Base-by-base conservation (phyloP, 2,329 filamentous ascomycete species). In the Macrophomina phaseolina region DNA sequence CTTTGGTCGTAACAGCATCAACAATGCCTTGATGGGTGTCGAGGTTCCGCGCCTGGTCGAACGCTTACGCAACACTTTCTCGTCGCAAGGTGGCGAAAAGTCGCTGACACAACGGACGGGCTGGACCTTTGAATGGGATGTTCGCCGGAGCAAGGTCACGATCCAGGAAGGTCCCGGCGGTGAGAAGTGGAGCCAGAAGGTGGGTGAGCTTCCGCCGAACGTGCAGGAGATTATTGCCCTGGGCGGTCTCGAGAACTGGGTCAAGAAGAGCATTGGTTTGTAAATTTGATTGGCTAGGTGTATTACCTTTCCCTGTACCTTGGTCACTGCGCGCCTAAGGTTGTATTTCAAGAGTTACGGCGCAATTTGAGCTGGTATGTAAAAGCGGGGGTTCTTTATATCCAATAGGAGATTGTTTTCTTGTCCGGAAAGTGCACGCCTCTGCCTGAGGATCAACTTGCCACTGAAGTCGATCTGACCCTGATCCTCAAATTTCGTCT, bases 121-220 rank as follows among this genome's bases (percentile, higher is more conserved):
- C 14, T 97, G 93, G 93, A 93, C 83, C 60, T 83, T 97, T 34
- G 83, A 86, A 4, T 97, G 93, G 93, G 92, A 97, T 77, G 87
- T 97, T 11, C 81, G 85, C 67, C 83, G 90, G 67, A 92, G 88
- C 77, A 87, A 85, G 72, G 89, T 97, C 5, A 84, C 85, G 0
- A 85, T 97, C 1, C 86, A 86, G 23, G 91, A 97, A 80, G 89
- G 89, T 1, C 80, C 87, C 65, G 83, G 84, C 53, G 91, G 91
- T 1, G 76, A 83, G 66, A 86, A 80, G 45, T 97, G 92, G 93
- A 90, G 83, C 61, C 87, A 95, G 75, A 92, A 90, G 80, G 92
- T 97, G 0, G 91, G 91, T 7, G 91, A 95, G 81, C 76, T 97
- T 69, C 91, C 92, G 14, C 88, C 91, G 0, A 97, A 94, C 74